A percentile compares a stretch with the other conserved stretches of the same genome.
Conservation (phyloP, 1,284 basidiomycete genomes). For the Sporisorium reilianum region DNA sequence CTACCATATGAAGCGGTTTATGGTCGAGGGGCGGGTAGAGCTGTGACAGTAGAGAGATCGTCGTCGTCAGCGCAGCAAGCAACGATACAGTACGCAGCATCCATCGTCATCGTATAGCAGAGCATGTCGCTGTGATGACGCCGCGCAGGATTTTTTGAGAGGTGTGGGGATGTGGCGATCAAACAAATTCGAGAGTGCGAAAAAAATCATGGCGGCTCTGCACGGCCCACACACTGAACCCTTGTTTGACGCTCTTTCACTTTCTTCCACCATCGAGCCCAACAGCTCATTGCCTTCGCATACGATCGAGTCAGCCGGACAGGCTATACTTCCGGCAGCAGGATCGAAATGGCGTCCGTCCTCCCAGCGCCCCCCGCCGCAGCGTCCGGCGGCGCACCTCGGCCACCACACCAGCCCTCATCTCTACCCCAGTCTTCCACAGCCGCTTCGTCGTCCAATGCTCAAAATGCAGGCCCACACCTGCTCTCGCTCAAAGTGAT, state of each 20-base stretch:
- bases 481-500: constrained; percentile 61
- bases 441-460: neutral
- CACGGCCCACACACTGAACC: constrained; percentile 6
- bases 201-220: neutral
- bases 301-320: neutral
- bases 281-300: neutral
- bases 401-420: constrained; percentile 3
- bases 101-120: neutral
- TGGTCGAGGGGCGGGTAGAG: constrained; percentile 10
- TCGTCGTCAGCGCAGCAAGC: too few relatives aligned
- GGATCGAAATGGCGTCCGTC: constrained; percentile 10
- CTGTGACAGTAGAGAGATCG: constrained; percentile 4
- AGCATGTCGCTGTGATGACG: constrained; percentile 7
- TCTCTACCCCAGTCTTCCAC: neutral
- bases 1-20: constrained; percentile 20
- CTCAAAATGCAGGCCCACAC: constrained; percentile 36
- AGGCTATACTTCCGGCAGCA: too few relatives aligned
- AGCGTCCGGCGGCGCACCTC: neutral
- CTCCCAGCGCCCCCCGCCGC: constrained; percentile 5
- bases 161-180: neutral
- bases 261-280: constrained; percentile 1
- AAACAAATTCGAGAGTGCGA: neutral
- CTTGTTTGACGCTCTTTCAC: neutral
- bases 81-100: too few relatives aligned
- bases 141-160: neutral